Evolutionary conservation across 495 filamentous ascomycete genomes (phyloP).

Genomic region (Xylaria nigripes): DNA sequence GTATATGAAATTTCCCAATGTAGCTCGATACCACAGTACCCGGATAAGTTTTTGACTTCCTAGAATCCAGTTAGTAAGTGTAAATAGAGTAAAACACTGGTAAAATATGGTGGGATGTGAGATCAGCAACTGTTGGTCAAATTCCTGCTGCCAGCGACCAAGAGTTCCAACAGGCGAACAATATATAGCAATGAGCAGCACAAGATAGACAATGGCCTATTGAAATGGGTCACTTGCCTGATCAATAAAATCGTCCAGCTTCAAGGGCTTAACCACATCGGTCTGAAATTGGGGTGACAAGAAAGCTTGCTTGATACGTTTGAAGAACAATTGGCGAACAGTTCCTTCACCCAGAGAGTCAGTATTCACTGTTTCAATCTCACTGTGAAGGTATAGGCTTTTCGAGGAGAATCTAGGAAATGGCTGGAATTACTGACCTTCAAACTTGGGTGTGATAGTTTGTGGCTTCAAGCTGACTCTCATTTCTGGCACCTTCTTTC

Average conservation of each 20-base stretch:
- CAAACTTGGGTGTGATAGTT: constrained; percentile 97
- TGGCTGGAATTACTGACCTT: constrained; percentile 21
- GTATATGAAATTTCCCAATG: neutral
- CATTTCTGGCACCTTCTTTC: constrained; percentile 73
- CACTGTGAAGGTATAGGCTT: neutral
- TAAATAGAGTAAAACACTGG: neutral
- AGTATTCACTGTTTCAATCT: neutral
- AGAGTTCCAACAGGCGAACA: too few species aligned
- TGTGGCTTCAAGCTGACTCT: constrained; percentile 99
- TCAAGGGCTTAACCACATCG: constrained; percentile 96
- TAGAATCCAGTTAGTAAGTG: neutral
- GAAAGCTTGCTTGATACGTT: constrained; percentile 96
- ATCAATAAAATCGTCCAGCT: constrained; percentile 97
- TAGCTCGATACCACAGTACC: neutral
- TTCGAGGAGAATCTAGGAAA: neutral
- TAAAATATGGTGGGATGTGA: neutral
- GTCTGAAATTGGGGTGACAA: constrained; percentile 96
- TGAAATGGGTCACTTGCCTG: constrained; percentile 35
- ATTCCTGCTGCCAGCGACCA: too few species aligned
- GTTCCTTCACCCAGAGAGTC: constrained; percentile 43
- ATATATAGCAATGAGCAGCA: too few species aligned
- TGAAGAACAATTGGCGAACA: constrained; percentile 85
- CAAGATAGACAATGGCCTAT: neutral
- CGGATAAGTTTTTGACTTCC: constrained; percentile 96
- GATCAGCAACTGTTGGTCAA: too few species aligned